A percentile compares a stretch with the other conserved stretches of the same genome.
Evolutionary conservation across 1,139 yeast genomes (phyloP).

Genomic region (Geotrichum siamense): DNA sequence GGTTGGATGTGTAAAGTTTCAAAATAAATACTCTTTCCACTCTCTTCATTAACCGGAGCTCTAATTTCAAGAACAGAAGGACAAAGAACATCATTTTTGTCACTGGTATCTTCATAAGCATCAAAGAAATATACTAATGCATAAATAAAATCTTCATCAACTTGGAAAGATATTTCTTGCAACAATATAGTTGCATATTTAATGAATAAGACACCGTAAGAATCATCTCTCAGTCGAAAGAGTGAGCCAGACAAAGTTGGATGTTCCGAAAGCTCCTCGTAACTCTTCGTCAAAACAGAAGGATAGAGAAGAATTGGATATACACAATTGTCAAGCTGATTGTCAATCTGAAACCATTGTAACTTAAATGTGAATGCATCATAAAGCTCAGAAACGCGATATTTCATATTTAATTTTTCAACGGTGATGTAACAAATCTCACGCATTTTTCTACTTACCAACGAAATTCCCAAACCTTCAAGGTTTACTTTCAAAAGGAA

Average conservation of each 20-base stretch:
- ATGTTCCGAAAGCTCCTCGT: conserved; percentile 75
- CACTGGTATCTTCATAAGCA: conserved; percentile 28
- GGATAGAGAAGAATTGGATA: conserved; percentile 88
- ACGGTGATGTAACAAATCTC: conserved; percentile 77
- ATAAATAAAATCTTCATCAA: conserved; percentile 87
- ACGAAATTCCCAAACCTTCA: conserved; percentile 84
- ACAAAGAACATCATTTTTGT: conserved; percentile 41
- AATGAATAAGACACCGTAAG: conserved; percentile 82
- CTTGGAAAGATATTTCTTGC: conserved; percentile 86
- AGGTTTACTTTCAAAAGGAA: conserved; percentile 47
- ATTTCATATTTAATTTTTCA: conserved; percentile 71
- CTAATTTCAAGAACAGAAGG: conserved; percentile 61
- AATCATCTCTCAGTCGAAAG: conserved; percentile 76
- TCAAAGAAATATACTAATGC: conserved; percentile 71
- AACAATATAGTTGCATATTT: conserved; percentile 82
- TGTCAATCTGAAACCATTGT: conserved; percentile 93
- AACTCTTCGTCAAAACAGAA: conserved; percentile 75
- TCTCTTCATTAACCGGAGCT: conserved; percentile 53
- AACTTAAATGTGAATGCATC: conserved; percentile 73
- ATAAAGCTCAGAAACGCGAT: conserved; percentile 75
- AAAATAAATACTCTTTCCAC: conserved; percentile 73
- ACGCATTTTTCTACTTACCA: conserved; percentile 60
- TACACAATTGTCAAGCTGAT: conserved; percentile 79
- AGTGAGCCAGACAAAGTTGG: conserved; percentile 85
- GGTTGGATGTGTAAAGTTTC: conserved; percentile 93